Evolutionary conservation across 805 yeast species (phyloP), one percentile per base, ranked within the genome.

Genomic region (Suhomyces faveliae): DNA sequence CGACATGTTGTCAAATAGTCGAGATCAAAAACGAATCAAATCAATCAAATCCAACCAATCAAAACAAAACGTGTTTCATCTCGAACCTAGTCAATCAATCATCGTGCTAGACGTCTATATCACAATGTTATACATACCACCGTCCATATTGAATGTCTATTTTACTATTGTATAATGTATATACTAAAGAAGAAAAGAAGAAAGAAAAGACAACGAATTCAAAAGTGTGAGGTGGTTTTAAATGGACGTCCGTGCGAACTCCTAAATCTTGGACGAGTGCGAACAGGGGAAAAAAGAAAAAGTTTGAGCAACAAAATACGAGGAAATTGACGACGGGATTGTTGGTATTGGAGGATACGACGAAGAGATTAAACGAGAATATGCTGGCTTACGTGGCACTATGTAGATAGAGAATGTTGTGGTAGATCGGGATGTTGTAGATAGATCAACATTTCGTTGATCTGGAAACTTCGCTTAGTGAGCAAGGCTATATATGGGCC

Each of bases 91-190:
- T 29, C 37, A 43, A 43, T 43, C 46, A 43, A 43, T 43, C 46
- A 22, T 33, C 21, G 20, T 7, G 20, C 25, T 37, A 15, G 40
- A n/a, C 20, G n/a, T n/a, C n/a, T n/a, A 17, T n/a, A 35, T 9
- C 24, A 13, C 13, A 12, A 3, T 2, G 37, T 19, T 21, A 47
- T 67, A 78, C 82, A 68, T 78, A 78, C 82, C 81, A 68, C 81
- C 80, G 77, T 78, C 83, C 83, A 78, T 78, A 62, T 68, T 77
- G 71, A 60, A 51, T 57, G 49, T 51, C 53, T 54, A 49, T 45
- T 52, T 54, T 39, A 55, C 45, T 46, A 45, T 46, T 51, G 54
- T 53, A 51, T 38, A 50, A 51, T 30, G 50, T 37, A 45, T 51
- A 48, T 48, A 51, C 51, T 55, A 49, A 51, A 53, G 51, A 56